Base-by-base conservation (phyloP, 768 basidiomycete genomes). In the Sarcomyxa edulis region DNA sequence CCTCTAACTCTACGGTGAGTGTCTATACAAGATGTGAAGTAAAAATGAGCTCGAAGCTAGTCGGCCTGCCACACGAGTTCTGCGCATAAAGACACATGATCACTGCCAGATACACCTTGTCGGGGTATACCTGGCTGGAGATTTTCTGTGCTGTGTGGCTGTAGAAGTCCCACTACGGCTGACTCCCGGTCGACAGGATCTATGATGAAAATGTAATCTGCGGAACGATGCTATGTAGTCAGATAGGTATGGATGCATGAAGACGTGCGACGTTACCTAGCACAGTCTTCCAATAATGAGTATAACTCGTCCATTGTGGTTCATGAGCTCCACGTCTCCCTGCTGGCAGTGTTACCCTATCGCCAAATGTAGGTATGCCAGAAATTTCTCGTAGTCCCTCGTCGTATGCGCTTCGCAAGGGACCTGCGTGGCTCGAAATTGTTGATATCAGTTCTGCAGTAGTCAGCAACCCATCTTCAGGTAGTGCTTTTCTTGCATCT, bases 201-300 rank as follows among this genome's bases (percentile, higher is more conserved):
- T 5, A 82, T 48, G 35, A 94, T 64, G 55, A 96, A 92, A 37
- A 98, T 87, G 55, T 97, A 98, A 65, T 96, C 94, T 94, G 31
- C 23, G 7, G 22, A 33, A 19, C 40, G 37, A 11, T 42, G 36
- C 33, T 35, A 27, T 23, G n/a, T n/a, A 38, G 30, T 36, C n/a
- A 39, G 46, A 21, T 26, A 44, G 42, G 29, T 22, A n/a, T n/a
- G 32, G 31, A 33, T 24, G 18, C 25, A 5, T 32, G 38, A 9
- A 35, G 8, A 24, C 24, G 38, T 11, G 2, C 20, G 9, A 53
- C 65, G 44, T n/a, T 48, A 85, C 91, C 91, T 53, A 94, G 55
- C 3, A 84, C 83, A 7, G 83, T 62, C 51, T 85, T 76, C 89
- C 90, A 94, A 51, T 81, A 82, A 57, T 88, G 78, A 1, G 94